These are phyloP conservation scores for Astraeus odoratus DNA, from an alignment of 768 basidiomycete species.

Conservation along the genomic window DNA sequence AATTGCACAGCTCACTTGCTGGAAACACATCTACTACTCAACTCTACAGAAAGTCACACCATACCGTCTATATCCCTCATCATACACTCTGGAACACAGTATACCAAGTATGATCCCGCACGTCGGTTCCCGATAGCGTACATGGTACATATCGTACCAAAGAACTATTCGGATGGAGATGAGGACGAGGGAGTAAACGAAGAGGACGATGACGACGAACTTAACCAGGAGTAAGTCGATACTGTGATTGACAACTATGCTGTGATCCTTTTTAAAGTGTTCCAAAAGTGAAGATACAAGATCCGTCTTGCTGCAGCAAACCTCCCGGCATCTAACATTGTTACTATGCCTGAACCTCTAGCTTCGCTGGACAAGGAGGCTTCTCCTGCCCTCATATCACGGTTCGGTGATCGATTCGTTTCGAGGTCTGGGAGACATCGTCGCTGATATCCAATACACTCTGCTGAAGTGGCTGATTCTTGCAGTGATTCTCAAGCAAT, in stretches of 20 bases:
- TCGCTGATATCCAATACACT: constrained; percentile 64
- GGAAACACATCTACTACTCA: constrained; percentile 77
- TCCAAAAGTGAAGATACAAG: constrained; percentile 98
- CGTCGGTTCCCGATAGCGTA: not conserved
- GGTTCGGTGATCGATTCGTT: constrained; percentile 86
- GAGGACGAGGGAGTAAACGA: constrained; percentile 59
- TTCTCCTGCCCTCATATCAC: constrained; percentile 82
- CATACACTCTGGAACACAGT: constrained; percentile 62
- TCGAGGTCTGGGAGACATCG: constrained; percentile 88
- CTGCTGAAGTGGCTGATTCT: constrained; percentile 75
- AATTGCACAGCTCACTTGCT: constrained; percentile 28
- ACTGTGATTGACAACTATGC: not conserved
- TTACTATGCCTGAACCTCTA: constrained; percentile 85
- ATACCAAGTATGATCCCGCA: constrained; percentile 92
- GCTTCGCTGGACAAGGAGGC: constrained; percentile 73
- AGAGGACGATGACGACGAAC: constrained; percentile 75
- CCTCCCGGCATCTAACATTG: constrained; percentile 75
- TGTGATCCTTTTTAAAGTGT: constrained; percentile 46
- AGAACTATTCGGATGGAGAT: constrained; percentile 72
- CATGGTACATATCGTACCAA: constrained; percentile 4
- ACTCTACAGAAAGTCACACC: constrained; percentile 78
- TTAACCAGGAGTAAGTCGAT: constrained; percentile 64
- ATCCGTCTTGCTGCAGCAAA: constrained; percentile 92
- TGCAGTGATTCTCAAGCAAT: constrained; percentile 72
- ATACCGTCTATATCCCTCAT: constrained; percentile 65